Conservation (phyloP, 345 rosid species). For the Turritis glabra region DNA sequence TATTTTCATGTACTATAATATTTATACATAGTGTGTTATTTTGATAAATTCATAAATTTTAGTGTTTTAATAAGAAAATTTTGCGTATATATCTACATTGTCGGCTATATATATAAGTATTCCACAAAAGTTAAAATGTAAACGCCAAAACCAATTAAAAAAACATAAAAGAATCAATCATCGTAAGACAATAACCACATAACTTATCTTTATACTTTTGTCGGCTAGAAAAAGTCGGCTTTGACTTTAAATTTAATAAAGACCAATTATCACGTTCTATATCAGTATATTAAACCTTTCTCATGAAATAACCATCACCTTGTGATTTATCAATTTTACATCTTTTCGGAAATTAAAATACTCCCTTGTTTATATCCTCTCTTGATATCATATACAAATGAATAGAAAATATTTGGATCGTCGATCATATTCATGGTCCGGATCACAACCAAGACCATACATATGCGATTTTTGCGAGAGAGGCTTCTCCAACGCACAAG, state of each 20-base stretch:
- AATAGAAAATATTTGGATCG: constrained; percentile 34
- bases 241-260: constrained; percentile 5
- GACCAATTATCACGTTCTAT: neutral
- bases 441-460: constrained; percentile 45
- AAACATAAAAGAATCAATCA: constrained; percentile 5
- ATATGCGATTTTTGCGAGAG: constrained; percentile 78
- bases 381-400: constrained; percentile 19
- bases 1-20: neutral
- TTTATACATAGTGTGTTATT: neutral
- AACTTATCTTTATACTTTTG: neutral
- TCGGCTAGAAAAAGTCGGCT: constrained; percentile 25
- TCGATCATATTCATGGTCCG: constrained; percentile 36
- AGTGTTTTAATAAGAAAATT: neutral
- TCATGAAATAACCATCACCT: neutral
- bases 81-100: neutral
- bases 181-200: neutral
- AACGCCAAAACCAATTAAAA: neutral
- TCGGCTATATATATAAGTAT: constrained; percentile 14
- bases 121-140: neutral
- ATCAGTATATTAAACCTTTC: neutral
- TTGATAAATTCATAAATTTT: neutral
- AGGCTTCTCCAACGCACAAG: constrained; percentile 94
- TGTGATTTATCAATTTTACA: neutral
- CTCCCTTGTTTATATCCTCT: neutral
- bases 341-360: neutral